Conservation (phyloP, 192 early-diverging fungal species). For the Coemansia sp. region DNA sequence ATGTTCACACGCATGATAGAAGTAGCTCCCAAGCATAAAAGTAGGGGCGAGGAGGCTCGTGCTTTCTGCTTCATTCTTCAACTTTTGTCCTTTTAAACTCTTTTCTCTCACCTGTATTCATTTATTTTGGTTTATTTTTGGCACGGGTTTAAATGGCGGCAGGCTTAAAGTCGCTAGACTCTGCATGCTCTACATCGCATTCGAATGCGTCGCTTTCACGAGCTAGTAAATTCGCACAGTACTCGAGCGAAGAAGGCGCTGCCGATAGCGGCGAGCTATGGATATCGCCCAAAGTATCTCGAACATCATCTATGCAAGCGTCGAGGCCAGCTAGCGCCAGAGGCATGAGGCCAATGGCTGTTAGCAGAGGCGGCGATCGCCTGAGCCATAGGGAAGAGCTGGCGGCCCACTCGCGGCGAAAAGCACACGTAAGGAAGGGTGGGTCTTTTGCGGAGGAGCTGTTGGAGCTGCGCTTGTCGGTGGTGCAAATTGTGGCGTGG, state of each 20-base stretch:
- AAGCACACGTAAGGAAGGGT: slow-evolving; percentile 6
- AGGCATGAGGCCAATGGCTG: not conserved
- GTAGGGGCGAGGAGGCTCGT: not conserved
- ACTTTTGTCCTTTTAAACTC: not conserved
- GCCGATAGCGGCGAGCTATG: slow-evolving; percentile 49
- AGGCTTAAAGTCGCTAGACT: slow-evolving; percentile 1
- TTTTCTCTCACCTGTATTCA: not conserved
- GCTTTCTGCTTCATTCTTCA: not conserved
- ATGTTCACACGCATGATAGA: not conserved
- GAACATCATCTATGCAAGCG: slow-evolving; percentile 8
- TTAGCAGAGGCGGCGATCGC: not conserved
- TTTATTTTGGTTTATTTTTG: not conserved
- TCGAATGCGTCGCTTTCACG: not conserved
- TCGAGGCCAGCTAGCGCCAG: not conserved
- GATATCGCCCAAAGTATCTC: slow-evolving; percentile 45
- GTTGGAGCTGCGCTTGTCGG: slow-evolving; percentile 19
- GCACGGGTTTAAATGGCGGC: not conserved
- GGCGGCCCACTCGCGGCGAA: slow-evolving; percentile 14
- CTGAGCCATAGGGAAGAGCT: not conserved
- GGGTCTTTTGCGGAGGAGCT: not conserved
- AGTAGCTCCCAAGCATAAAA: not conserved
- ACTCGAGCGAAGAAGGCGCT: slow-evolving; percentile 1
- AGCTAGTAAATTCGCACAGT: slow-evolving; percentile 1
- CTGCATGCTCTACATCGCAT: slow-evolving; percentile 5
- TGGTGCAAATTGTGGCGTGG: slow-evolving; percentile 34